These are phyloP conservation scores for Ophiosphaerella narmari DNA, from an alignment of 2,329 filamentous ascomycete species.

Conservation along the genomic window DNA sequence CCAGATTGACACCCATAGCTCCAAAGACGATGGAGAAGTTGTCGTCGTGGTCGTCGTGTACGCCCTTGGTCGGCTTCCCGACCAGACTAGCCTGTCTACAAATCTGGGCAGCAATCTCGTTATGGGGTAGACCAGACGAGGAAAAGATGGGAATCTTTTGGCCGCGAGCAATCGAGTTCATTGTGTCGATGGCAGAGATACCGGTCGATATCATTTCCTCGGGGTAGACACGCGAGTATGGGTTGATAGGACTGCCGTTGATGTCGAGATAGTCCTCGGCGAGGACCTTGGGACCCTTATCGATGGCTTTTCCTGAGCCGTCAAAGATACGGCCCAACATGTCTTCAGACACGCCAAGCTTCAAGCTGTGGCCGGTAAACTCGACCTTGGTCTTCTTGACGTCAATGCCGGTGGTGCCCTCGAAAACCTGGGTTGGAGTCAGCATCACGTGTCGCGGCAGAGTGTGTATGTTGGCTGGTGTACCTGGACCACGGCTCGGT, in stretches of 20 bases:
- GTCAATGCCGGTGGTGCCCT: slow-evolving; percentile 95
- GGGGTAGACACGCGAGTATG: slow-evolving; percentile 95
- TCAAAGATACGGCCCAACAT: slow-evolving; percentile 99
- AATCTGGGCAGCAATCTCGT: slow-evolving; percentile 99
- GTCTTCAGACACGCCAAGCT: slow-evolving; percentile 98
- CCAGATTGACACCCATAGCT: slow-evolving; percentile 99
- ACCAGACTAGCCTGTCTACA: slow-evolving; percentile 96
- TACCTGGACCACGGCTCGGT: slow-evolving; percentile 94
- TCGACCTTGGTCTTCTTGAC: slow-evolving; percentile 99
- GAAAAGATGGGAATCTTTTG: slow-evolving; percentile 99
- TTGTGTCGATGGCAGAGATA: slow-evolving; percentile 98
- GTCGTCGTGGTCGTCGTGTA: slow-evolving; percentile 95
- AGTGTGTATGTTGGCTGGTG: not conserved
- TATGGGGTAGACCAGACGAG: slow-evolving; percentile 95
- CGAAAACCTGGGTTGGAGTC: slow-evolving; percentile 75
- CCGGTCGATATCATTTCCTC: slow-evolving; percentile 99
- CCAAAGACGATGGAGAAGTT: slow-evolving; percentile 99
- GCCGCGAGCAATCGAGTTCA: slow-evolving; percentile 90
- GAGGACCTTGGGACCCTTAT: slow-evolving; percentile 97
- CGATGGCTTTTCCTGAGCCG: slow-evolving; percentile 95
- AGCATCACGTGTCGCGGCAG: slow-evolving; percentile 17
- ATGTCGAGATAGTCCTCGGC: slow-evolving; percentile 99
- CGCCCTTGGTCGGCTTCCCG: slow-evolving; percentile 88
- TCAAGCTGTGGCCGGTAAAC: slow-evolving; percentile 95
- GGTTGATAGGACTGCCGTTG: slow-evolving; percentile 98